Conservation (phyloP, 352 stramenopile species). For the Globisporangium barbulae region DNA sequence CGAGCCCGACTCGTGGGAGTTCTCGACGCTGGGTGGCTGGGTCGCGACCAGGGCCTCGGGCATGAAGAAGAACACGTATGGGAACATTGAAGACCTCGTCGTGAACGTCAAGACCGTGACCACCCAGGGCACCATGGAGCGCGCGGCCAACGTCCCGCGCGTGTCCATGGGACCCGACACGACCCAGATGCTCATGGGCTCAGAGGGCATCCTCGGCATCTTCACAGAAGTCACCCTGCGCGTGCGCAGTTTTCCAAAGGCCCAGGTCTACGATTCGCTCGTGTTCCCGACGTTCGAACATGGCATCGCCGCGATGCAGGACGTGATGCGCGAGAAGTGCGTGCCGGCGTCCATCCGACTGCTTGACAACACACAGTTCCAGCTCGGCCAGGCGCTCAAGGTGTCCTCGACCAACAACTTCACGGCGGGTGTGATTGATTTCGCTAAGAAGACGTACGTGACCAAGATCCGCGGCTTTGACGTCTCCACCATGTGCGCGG, state of each 20-base stretch:
- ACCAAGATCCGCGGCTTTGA: constrained; percentile 76
- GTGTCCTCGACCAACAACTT: constrained; percentile 45
- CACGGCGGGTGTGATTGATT: constrained; percentile 50
- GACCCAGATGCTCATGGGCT: constrained; percentile 84
- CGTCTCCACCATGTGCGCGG: constrained; percentile 75
- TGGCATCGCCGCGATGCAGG: constrained; percentile 77
- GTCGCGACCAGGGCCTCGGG: constrained; percentile 91
- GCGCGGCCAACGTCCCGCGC: constrained; percentile 53
- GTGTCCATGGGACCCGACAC: constrained; percentile 90
- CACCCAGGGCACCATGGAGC: constrained; percentile 52
- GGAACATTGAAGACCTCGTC: constrained; percentile 94
- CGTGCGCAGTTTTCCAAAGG: constrained; percentile 77
- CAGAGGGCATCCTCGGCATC: constrained; percentile 94
- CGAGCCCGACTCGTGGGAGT: constrained; percentile 93
- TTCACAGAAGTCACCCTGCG: constrained; percentile 93
- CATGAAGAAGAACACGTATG: constrained; percentile 95
- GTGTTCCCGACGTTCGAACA: constrained; percentile 84
- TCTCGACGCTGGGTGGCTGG: constrained; percentile 92
- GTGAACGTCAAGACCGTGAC: constrained; percentile 82
- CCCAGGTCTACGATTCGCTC: constrained; percentile 89
- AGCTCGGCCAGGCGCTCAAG: constrained; percentile 91
- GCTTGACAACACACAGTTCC: constrained; percentile 95
- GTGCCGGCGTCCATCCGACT: constrained; percentile 88
- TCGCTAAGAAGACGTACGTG: constrained; percentile 85
- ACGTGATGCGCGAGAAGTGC: constrained; percentile 61